phyloP scores from a whole-genome alignment of 768 basidiomycete species.

The Suillus cothurnatus region DNA sequence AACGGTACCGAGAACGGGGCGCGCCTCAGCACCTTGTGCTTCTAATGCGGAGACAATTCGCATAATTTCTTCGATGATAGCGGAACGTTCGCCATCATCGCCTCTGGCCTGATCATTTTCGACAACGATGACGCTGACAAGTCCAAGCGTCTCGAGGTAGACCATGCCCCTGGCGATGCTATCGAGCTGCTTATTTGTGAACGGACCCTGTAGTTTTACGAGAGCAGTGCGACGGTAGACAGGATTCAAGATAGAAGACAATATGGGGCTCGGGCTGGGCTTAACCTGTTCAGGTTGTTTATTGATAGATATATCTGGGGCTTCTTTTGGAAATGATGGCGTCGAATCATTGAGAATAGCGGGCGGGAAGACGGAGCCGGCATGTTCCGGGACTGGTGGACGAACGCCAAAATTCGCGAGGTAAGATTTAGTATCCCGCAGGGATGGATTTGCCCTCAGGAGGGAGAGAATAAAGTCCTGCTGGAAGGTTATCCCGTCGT shows the following conservation, averaged over 20 bases:
- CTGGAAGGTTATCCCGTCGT: constrained; percentile 14
- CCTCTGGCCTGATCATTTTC: constrained; percentile 80
- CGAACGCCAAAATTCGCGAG: constrained; percentile 87
- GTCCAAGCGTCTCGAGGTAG: constrained; percentile 92
- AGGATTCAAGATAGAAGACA: constrained; percentile 83
- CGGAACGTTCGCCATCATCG: constrained; percentile 66
- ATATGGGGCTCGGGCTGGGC: constrained; percentile 48
- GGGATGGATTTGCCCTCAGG: constrained; percentile 87
- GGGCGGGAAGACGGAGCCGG: constrained; percentile 25
- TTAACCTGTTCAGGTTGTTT: constrained; percentile 40
- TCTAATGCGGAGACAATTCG: constrained; percentile 83
- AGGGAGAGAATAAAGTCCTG: constrained; percentile 98
- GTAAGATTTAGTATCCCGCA: constrained; percentile 89
- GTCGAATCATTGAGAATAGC: constrained; percentile 28
- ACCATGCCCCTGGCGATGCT: constrained; percentile 93
- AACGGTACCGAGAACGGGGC: constrained; percentile 86
- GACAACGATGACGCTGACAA: constrained; percentile 93
- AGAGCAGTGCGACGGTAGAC: constrained; percentile 85
- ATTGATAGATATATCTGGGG: constrained; percentile 16
- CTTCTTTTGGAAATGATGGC: constrained; percentile 22
- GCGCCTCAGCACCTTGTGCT: constrained; percentile 80
- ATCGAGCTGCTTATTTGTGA: constrained; percentile 89
- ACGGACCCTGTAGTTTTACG: constrained; percentile 96
- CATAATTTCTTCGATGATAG: constrained; percentile 79
- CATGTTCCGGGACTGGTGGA: constrained; percentile 39